Conservation (phyloP, 176 grass and related monocot species). For the Phoenix roebelenii region DNA sequence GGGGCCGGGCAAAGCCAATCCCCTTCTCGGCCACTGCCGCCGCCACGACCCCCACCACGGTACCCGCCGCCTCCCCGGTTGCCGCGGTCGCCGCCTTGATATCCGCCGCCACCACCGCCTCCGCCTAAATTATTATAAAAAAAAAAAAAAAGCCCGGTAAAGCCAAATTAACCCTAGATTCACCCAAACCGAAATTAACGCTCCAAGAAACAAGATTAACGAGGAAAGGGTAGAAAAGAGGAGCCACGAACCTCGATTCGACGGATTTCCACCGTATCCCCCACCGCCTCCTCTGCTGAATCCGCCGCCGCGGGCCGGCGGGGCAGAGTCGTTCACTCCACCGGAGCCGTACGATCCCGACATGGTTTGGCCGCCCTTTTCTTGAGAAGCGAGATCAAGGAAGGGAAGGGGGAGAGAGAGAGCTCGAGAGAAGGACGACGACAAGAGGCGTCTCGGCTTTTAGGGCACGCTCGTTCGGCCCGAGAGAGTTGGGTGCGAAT, state of each 20-base stretch:
- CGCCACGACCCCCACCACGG: slow-evolving; percentile 5
- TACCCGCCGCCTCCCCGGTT: slow-evolving; percentile 6
- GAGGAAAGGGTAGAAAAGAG: no score
- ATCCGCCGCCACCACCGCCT: slow-evolving; percentile 21
- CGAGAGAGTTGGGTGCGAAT: no score
- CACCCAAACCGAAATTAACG: no score
- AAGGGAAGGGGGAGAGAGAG: neutral
- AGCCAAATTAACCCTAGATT: no score
- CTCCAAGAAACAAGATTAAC: no score
- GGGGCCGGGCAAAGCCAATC: slow-evolving; percentile 74
- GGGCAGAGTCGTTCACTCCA: slow-evolving; percentile 28
- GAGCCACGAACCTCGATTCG: no score
- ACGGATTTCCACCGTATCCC: no score
- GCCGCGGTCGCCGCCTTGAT: slow-evolving; percentile 2
- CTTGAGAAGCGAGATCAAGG: neutral
- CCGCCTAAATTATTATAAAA: no score
- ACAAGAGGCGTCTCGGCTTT: no score
- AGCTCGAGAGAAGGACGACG: neutral
- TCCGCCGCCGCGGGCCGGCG: neutral
- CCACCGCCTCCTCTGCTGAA: slow-evolving; percentile 18
- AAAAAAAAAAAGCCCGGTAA: no score
- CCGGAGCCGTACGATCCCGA: slow-evolving; percentile 59
- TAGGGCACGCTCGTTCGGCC: no score
- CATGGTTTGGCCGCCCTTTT: slow-evolving; percentile 23
- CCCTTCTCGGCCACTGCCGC: slow-evolving; percentile 48